phyloP scores from a whole-genome alignment of 192 early-diverging fungal genomes.

The Dispira parvispora region DNA sequence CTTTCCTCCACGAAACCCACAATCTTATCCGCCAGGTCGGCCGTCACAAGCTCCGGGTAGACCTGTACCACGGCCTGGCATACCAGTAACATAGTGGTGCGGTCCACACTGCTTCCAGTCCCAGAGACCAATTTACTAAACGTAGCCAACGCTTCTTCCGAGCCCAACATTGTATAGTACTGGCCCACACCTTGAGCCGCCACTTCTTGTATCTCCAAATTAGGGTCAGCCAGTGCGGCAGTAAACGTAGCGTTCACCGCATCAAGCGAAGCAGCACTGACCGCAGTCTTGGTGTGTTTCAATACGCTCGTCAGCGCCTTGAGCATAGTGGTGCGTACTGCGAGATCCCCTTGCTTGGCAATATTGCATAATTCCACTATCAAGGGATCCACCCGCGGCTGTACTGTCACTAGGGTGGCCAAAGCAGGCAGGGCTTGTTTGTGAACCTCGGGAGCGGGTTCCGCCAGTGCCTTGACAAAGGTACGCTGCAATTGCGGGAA shows the following conservation, averaged over 20 bases:
- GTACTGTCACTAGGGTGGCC: constrained; percentile 47
- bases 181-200: constrained; percentile 13
- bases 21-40: neutral
- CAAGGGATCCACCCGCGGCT: constrained; percentile 62
- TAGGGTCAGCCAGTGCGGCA: constrained; percentile 33
- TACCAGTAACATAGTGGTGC: neutral
- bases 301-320: constrained; percentile 56
- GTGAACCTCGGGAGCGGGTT: constrained; percentile 59
- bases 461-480: constrained; percentile 77
- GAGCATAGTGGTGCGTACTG: constrained; percentile 51
- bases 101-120: neutral
- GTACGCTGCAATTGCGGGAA: constrained; percentile 96
- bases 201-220: constrained; percentile 13
- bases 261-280: constrained; percentile 41
- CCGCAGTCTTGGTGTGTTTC: constrained; percentile 33
- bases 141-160: constrained; percentile 7
- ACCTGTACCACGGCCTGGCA: neutral
- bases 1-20: neutral
- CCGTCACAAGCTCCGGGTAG: neutral
- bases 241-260: constrained; percentile 37
- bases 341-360: constrained; percentile 37
- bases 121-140: neutral
- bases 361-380: constrained; percentile 54
- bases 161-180: constrained; percentile 18
- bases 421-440: constrained; percentile 66